Conservation (phyloP, 768 basidiomycete genomes). For the Lactarius quietus region DNA sequence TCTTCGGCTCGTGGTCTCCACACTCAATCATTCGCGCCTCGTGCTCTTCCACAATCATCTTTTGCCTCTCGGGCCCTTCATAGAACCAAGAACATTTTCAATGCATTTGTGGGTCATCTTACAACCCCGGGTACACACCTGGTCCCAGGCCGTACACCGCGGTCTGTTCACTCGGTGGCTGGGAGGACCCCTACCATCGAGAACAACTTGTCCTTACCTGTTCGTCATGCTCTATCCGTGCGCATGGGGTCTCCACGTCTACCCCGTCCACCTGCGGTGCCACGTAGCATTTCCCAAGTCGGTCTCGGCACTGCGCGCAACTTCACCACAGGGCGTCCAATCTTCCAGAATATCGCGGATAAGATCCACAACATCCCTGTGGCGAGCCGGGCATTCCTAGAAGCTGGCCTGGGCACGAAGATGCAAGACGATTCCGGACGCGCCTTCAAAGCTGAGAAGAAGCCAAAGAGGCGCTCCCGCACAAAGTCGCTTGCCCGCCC, state of each 20-base stretch:
- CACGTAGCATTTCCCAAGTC: slow-evolving; percentile 55
- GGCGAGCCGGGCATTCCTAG: slow-evolving; percentile 67
- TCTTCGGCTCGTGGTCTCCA: slow-evolving; percentile 42
- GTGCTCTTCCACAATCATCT: slow-evolving; percentile 33
- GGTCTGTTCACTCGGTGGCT: slow-evolving; percentile 31
- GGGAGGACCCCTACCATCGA: slow-evolving; percentile 41
- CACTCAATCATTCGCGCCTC: slow-evolving; percentile 40
- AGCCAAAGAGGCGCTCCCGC: slow-evolving; percentile 33
- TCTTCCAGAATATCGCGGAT: slow-evolving; percentile 76
- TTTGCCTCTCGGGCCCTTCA: slow-evolving; percentile 44
- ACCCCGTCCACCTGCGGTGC: slow-evolving; percentile 52
- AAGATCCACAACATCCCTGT: slow-evolving; percentile 66
- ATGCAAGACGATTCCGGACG: slow-evolving; percentile 42
- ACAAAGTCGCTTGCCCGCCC: slow-evolving; percentile 13
- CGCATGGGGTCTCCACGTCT: slow-evolving; percentile 48
- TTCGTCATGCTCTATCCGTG: slow-evolving; percentile 47
- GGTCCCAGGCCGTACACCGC: slow-evolving; percentile 34
- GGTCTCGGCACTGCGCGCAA: slow-evolving; percentile 74
- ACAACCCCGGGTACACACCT: slow-evolving; percentile 48
- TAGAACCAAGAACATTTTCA: slow-evolving; percentile 52
- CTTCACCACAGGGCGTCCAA: slow-evolving; percentile 67
- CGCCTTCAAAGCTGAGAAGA: slow-evolving; percentile 27
- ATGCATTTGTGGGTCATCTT: slow-evolving; percentile 53
- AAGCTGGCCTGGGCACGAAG: slow-evolving; percentile 66
- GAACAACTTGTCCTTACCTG: slow-evolving; percentile 53